Evolutionary conservation across 176 grass and related monocot genomes (phyloP).

Genomic region (Tuctoria greenei): DNA sequence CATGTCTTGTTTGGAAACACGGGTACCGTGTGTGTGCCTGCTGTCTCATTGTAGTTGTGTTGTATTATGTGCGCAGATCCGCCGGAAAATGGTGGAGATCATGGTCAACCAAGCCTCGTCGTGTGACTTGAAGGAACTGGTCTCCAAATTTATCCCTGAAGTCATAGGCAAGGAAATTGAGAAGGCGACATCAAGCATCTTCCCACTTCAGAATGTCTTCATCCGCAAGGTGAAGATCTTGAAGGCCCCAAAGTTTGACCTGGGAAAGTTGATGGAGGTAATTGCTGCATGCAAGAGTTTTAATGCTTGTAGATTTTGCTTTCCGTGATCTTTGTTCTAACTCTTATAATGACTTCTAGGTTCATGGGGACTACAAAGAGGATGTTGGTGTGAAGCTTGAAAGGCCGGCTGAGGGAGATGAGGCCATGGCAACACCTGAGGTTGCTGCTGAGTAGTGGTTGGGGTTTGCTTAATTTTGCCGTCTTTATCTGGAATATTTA

Average conservation of each 20-base stretch:
- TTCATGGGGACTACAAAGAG: conserved; percentile 87
- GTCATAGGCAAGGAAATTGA: conserved; percentile 93
- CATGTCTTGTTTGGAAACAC: neutral
- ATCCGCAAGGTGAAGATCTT: conserved; percentile 96
- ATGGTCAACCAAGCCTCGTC: conserved; percentile 78
- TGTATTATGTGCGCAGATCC: conserved; percentile 48
- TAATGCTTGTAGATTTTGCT: neutral
- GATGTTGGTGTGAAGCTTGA: conserved; percentile 81
- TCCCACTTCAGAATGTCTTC: conserved; percentile 79
- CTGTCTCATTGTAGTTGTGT: neutral
- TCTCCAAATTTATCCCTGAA: conserved; percentile 89
- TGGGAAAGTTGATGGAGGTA: conserved; percentile 98
- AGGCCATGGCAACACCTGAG: conserved; percentile 46
- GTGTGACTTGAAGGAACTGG: conserved; percentile 87
- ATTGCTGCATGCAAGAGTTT: neutral
- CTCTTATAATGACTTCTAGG: conserved; percentile 31
- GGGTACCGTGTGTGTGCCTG: neutral
- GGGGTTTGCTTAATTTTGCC: conserved; percentile 11
- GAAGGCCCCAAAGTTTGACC: conserved; percentile 85
- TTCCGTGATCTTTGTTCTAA: neutral
- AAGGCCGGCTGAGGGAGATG: conserved; percentile 69
- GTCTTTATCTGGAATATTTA: conserved; percentile 27
- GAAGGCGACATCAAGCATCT: conserved; percentile 83
- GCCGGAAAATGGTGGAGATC: conserved; percentile 94
- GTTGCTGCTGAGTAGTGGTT: conserved; percentile 51